Conservation (phyloP, 2,329 filamentous ascomycete genomes). For the Claviceps sp. region DNA sequence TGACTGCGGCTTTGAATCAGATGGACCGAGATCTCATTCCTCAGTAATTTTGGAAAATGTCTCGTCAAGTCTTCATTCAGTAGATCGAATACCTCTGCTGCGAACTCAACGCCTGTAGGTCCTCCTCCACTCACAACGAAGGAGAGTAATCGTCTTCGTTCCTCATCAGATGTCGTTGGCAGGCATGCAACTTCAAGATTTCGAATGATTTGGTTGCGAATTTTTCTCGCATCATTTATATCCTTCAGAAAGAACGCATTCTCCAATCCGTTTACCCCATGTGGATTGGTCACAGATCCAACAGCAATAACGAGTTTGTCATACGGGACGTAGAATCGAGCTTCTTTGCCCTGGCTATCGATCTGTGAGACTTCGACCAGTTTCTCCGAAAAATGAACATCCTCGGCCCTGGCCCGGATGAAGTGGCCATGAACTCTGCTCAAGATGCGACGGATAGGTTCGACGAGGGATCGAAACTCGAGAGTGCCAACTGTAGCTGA, state of each 20-base stretch:
- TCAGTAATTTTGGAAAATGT: slow-evolving; percentile 77
- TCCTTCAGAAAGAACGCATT: slow-evolving; percentile 93
- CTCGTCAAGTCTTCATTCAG: slow-evolving; percentile 83
- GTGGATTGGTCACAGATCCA: slow-evolving; percentile 83
- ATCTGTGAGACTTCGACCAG: slow-evolving; percentile 73
- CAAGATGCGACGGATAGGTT: slow-evolving; percentile 81
- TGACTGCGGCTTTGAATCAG: slow-evolving; percentile 89
- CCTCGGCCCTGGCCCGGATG: slow-evolving; percentile 71
- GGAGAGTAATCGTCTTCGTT: slow-evolving; percentile 74
- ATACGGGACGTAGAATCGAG: slow-evolving; percentile 86
- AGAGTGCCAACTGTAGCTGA: slow-evolving; percentile 93
- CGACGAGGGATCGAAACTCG: slow-evolving; percentile 79
- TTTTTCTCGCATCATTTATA: slow-evolving; percentile 79
- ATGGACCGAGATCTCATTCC: slow-evolving; percentile 96
- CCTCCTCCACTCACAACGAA: slow-evolving; percentile 95
- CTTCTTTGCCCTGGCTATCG: slow-evolving; percentile 56
- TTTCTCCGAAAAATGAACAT: slow-evolving; percentile 85
- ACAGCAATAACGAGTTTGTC: slow-evolving; percentile 92
- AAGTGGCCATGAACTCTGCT: slow-evolving; percentile 73
- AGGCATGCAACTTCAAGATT: slow-evolving; percentile 86
- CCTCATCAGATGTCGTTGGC: slow-evolving; percentile 82
- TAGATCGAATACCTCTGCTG: slow-evolving; percentile 89
- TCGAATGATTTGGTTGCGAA: slow-evolving; percentile 75
- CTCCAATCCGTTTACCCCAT: slow-evolving; percentile 89
- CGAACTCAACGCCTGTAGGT: slow-evolving; percentile 94